Evolutionary conservation across 139 green algal species (phyloP).

Genomic region (Picochlorum sp.): DNA sequence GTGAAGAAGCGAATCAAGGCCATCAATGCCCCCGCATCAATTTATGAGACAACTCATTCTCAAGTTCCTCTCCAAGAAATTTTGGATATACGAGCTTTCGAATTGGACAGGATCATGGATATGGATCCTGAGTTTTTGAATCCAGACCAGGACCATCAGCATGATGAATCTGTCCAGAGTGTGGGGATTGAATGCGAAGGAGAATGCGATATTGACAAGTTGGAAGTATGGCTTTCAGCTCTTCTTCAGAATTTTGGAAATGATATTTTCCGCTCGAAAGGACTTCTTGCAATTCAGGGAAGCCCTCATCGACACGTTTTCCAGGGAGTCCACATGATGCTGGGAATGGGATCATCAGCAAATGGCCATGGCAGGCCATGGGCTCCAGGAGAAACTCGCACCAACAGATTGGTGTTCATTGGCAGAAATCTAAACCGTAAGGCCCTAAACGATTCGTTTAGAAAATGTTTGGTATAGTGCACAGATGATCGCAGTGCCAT

Average conservation of each 20-base stretch:
- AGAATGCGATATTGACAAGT: slow-evolving; percentile 39
- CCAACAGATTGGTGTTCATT: slow-evolving; percentile 88
- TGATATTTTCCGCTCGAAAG: slow-evolving; percentile 76
- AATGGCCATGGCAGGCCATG: slow-evolving; percentile 54
- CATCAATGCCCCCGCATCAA: slow-evolving; percentile 36
- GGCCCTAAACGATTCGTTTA: slow-evolving; percentile 70
- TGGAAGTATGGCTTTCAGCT: slow-evolving; percentile 64
- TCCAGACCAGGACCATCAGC: slow-evolving; percentile 48
- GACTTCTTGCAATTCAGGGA: slow-evolving; percentile 60
- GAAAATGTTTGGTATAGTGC: slow-evolving; percentile 54
- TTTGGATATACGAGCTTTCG: slow-evolving; percentile 43
- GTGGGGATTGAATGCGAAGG: slow-evolving; percentile 58
- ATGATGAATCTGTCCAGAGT: slow-evolving; percentile 55
- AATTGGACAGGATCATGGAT: slow-evolving; percentile 44
- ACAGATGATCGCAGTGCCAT: neutral
- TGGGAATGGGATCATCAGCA: slow-evolving; percentile 57
- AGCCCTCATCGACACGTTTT: slow-evolving; percentile 39
- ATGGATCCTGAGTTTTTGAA: slow-evolving; percentile 55
- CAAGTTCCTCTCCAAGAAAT: slow-evolving; percentile 39
- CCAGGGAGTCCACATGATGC: slow-evolving; percentile 31
- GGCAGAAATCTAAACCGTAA: slow-evolving; percentile 80
- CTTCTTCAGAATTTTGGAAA: slow-evolving; percentile 56
- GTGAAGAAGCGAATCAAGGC: slow-evolving; percentile 30
- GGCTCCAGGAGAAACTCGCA: slow-evolving; percentile 49
- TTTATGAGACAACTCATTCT: slow-evolving; percentile 39